Base-by-base conservation (phyloP, 352 stramenopile species). In the Thalassiosira hispida region DNA sequence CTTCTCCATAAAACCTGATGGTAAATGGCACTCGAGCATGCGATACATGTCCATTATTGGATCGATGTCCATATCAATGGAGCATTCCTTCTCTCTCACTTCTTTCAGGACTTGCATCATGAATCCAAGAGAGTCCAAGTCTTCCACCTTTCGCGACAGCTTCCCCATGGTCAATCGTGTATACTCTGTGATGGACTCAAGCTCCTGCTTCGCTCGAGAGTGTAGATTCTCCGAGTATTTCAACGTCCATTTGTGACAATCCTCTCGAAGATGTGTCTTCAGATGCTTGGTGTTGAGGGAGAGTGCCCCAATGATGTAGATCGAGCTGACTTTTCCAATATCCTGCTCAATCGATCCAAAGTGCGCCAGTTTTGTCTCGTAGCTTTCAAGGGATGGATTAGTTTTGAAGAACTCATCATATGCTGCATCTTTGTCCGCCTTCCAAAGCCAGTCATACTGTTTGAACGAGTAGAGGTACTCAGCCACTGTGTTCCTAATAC, bases 31-130 rank as follows among this genome's bases (percentile, higher is more conserved):
- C 73, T 94, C 89, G 18, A 98, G 91, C 95, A 99, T 98, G 62
- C 96, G 94, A 90, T 99, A 99, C 97, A 99, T 98, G 56, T 98
- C 96, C 57, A 99, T 92, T 46, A 99, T 97, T 1, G 97, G 97
- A 49, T 96, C 96, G 71, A 99, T 98, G 80, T 99, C 97, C 94
- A 98, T 98, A 53, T 98, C 97, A 83, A 99, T 99, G 4, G 94
- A 96, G 55, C 95, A 98, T 72, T 99, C 97, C 23, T 96, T 93
- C 18, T 97, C 95, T n/a, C 97, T 95, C 14, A 99, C 96, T 86
- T 99, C 96, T 70, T 97, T 97, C 0, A 99, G 90, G 38, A 99
- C 70, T 73, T 97, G 96, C 97, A 99, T 99, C 51, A 99, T 97
- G 68, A 98, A 98, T 0, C 96, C 91, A 7, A 99, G 89, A 29